Base-by-base conservation (phyloP, 2,329 filamentous ascomycete genomes). In the Cryphonectria radicalis region DNA sequence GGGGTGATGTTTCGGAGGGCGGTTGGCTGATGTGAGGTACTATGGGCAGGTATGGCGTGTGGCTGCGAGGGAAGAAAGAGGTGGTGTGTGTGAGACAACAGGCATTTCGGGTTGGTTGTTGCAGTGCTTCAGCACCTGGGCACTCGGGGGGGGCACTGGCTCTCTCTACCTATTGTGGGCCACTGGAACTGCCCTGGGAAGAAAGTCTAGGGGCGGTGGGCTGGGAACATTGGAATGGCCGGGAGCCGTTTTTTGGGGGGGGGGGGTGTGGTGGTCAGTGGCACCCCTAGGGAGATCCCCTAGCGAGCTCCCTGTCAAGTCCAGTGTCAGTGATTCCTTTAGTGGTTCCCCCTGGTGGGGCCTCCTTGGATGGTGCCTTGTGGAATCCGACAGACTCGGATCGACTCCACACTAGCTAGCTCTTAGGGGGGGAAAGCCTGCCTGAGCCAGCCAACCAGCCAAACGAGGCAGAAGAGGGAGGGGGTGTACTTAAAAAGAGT, bases 391-490 rank as follows among this genome's bases (percentile, higher is more conserved):
- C n/a, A 28, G 53, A 55, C 53, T 28, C 53, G 53, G 53, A 28
- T 28, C 53, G 53, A 25, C 53, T 28, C 53, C 53, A 55, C 53
- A 55, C n/a, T 55, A 55, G 53, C n/a, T 55, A 55, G 53, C 53
- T 55, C n/a, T 25, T 55, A 25, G 50, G 50, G n/a, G n/a, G 32
- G 3, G 32, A 2, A 28, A 32, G 10, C 50, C 8, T 22, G 50
- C n/a, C n/a, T 28, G 7, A 28, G 53, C 25, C 53, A 55, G 46
- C 22, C 46, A n/a, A 22, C 5, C 46, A 50, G 46, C 22, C 46
- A 55, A 55, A 11, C 8, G 37, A 40, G 37, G 37, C 13, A 40
- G 37, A 11, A 11, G 37, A 11, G 37, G 37, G 11, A 10, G 10
- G 37, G 37, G 8, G 37, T 40, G 37, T 11, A 11, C 10, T 40